Evolutionary conservation across 148 eudicot species (phyloP), one percentile per base, ranked within the genome.

Genomic region (Rhododendron ovatum): DNA sequence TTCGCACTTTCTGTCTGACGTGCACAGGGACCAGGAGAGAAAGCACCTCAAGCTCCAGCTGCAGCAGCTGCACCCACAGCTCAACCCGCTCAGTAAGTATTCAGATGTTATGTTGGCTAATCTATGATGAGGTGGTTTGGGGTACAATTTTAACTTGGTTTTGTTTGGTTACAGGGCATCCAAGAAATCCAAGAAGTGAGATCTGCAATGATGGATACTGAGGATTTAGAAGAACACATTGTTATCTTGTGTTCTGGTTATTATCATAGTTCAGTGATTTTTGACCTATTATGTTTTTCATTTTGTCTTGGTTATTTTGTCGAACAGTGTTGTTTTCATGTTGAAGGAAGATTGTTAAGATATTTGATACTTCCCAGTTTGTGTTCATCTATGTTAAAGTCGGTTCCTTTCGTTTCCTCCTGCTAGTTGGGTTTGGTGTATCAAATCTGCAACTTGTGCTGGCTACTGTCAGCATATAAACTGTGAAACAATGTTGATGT

Each of bases 21-120:
- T 86, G 43, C 67, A 41, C 84, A 94, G 96, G 96, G 96, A 67
- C 96, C 96, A 4, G 89, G 87, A 59, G 94, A 92, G 87, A 90
- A 59, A 83, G 91, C 87, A 86, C 89, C 89, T 18, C 88, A 67
- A 81, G 87, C 91, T 3, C 87, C 88, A 59, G 89, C 91, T 10
- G 90, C 92, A 4, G 89, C 91, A 43, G 83, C 91, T 80, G 88
- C 89, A 73, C 90, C 95, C 6, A 88, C 92, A 81, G 85, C 93
- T 20, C 88, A 91, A 73, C 81, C 91, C 83, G 69, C 91, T 45
- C 90, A 85, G 93, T 92, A 82, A 92, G 91, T 33, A 13, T 59
- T 35, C 14, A 9, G 22, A 4, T 13, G 26, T n/a, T 35, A 48
- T 41, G 61, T 8, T 39, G 37, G 7, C 61, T 11, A 24, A 61